These are phyloP conservation scores for Cutaneotrichosporon sp. DNA, from an alignment of 1,284 basidiomycete genomes.

Conservation along the genomic window DNA sequence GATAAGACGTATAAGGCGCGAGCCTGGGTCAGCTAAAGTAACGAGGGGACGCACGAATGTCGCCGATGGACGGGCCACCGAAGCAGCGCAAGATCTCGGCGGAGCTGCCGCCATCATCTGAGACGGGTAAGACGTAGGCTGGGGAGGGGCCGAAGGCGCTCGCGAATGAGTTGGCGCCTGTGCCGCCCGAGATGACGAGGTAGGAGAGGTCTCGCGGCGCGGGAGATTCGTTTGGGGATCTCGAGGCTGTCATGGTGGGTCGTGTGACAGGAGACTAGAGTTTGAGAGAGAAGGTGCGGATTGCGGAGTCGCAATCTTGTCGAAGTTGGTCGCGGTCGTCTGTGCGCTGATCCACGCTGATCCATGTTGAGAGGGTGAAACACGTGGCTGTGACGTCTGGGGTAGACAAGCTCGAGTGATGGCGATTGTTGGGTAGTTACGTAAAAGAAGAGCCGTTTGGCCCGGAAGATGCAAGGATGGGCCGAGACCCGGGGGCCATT, in stretches of 20 bases:
- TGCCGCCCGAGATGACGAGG: conserved; percentile 58
- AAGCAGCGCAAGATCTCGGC: conserved; percentile 57
- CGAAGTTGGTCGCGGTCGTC: too few relatives aligned
- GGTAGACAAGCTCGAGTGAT: too few relatives aligned
- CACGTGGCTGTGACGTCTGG: too few relatives aligned
- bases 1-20: conserved; percentile 59
- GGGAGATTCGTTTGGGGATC: background rate
- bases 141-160: conserved; percentile 56
- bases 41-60: conserved; percentile 50
- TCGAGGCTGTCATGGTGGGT: background rate
- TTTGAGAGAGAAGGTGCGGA: background rate
- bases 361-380: too few relatives aligned
- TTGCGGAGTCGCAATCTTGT: background rate
- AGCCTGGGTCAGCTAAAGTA: conserved; percentile 37
- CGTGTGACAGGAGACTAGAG: background rate
- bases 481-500: too few relatives aligned
- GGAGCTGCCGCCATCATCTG: conserved; percentile 58
- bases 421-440: too few relatives aligned
- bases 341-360: too few relatives aligned
- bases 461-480: too few relatives aligned
- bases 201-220: conserved; percentile 32
- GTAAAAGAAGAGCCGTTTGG: too few relatives aligned
- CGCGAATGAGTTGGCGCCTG: conserved; percentile 58
- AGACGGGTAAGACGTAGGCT: conserved; percentile 55
- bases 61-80: conserved; percentile 56